Evolutionary conservation across 1,284 basidiomycete species (phyloP).

Genomic region (Cryptococcus sp.): DNA sequence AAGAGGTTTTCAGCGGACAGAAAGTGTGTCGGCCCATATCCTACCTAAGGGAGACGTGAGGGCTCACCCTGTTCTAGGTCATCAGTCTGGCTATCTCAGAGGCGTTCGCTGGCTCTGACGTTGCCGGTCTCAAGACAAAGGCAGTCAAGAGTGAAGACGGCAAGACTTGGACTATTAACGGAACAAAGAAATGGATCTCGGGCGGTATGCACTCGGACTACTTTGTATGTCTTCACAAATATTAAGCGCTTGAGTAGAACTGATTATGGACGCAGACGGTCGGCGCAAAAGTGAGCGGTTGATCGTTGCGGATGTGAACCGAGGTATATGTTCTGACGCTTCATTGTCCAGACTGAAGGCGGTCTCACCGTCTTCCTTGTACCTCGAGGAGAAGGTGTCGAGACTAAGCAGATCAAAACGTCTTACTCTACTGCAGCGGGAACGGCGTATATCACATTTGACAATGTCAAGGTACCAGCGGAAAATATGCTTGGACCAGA

Average conservation of each 20-base stretch:
- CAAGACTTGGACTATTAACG: slow-evolving; percentile 73
- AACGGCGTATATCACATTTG: slow-evolving; percentile 83
- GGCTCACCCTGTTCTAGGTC: slow-evolving; percentile 53
- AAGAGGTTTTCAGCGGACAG: slow-evolving; percentile 69
- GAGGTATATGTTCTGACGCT: slow-evolving; percentile 8
- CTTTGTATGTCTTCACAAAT: slow-evolving; percentile 33
- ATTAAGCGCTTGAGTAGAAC: not conserved
- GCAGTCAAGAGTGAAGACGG: slow-evolving; percentile 82
- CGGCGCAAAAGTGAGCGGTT: slow-evolving; percentile 43
- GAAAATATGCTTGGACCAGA: slow-evolving; percentile 83
- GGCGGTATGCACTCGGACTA: slow-evolving; percentile 64
- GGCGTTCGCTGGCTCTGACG: slow-evolving; percentile 89
- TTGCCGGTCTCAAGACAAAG: slow-evolving; percentile 76
- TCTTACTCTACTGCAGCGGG: slow-evolving; percentile 75
- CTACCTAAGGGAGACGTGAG: too few species aligned
- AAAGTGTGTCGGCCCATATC: slow-evolving; percentile 44
- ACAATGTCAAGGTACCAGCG: slow-evolving; percentile 82
- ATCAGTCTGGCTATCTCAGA: slow-evolving; percentile 81
- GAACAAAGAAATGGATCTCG: slow-evolving; percentile 91
- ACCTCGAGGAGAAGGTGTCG: slow-evolving; percentile 72
- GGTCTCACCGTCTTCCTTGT: slow-evolving; percentile 85
- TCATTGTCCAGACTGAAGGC: slow-evolving; percentile 59
- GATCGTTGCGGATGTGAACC: not conserved
- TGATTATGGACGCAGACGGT: slow-evolving; percentile 31
- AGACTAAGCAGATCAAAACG: slow-evolving; percentile 83